phyloP scores from a whole-genome alignment of 208 protist genomes.

The Wallacemonas collosoma region DNA sequence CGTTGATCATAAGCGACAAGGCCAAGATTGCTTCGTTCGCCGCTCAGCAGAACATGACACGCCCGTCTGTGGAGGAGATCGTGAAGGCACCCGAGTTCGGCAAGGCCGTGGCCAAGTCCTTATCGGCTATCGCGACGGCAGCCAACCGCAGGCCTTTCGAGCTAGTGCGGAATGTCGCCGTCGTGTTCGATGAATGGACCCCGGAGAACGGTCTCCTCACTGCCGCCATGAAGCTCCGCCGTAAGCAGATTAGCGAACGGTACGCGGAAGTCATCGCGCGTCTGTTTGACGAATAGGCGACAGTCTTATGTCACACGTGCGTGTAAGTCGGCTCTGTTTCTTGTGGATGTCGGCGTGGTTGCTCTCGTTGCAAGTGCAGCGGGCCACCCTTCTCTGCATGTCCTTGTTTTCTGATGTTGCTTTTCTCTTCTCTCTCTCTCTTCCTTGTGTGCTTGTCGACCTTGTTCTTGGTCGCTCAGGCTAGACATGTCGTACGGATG shows the following conservation, averaged over 20 bases:
- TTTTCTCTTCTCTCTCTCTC: not conserved
- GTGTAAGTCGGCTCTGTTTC: conserved; percentile 23
- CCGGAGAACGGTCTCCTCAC: conserved; percentile 76
- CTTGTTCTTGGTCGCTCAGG: too few species aligned
- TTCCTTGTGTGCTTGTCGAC: not conserved
- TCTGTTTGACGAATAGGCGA: conserved; percentile 34
- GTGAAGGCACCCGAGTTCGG: conserved; percentile 12
- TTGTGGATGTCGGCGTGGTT: not conserved
- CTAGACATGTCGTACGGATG: too few species aligned
- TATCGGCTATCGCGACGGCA: not conserved
- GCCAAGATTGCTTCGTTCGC: conserved; percentile 50
- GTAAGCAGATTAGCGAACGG: conserved; percentile 45
- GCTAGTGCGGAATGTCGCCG: conserved; percentile 31
- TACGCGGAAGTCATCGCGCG: conserved; percentile 52
- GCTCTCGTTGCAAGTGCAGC: not conserved
- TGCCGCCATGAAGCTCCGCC: conserved; percentile 78
- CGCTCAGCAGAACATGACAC: conserved; percentile 32
- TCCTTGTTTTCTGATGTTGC: not conserved
- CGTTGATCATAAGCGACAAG: conserved; percentile 59
- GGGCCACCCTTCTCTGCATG: too few species aligned
- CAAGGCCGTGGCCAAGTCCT: conserved; percentile 15
- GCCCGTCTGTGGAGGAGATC: conserved; percentile 1
- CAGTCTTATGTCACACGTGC: too few species aligned
- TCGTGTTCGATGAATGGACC: conserved; percentile 76
- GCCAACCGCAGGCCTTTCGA: conserved; percentile 51